Conservation (phyloP, 2,329 filamentous ascomycete species). For the Drechslera avenae region DNA sequence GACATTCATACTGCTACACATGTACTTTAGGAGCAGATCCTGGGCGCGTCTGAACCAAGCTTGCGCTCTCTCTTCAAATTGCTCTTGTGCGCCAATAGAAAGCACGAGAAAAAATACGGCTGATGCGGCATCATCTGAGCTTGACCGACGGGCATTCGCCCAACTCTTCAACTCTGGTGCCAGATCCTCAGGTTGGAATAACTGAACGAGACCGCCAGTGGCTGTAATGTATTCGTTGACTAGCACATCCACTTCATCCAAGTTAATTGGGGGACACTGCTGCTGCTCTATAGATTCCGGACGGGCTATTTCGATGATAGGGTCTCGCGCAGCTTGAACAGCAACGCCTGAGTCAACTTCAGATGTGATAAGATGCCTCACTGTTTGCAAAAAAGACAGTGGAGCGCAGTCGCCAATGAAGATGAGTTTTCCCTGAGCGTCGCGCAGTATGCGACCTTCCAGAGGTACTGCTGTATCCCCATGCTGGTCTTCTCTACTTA, state of each 20-base stretch:
- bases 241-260: slow-evolving; percentile 50
- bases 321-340: slow-evolving; percentile 34
- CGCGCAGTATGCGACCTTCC: slow-evolving; percentile 55
- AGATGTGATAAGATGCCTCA: slow-evolving; percentile 56
- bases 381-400: slow-evolving; percentile 59
- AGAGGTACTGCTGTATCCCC: slow-evolving; percentile 51
- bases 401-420: slow-evolving; percentile 61
- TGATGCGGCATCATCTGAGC: slow-evolving; percentile 50
- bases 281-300: slow-evolving; percentile 27
- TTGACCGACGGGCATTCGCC: slow-evolving; percentile 18
- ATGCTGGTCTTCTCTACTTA: slow-evolving; percentile 44
- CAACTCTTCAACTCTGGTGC: slow-evolving; percentile 34
- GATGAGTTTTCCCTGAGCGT: slow-evolving; percentile 60
- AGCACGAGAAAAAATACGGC: slow-evolving; percentile 59
- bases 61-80: slow-evolving; percentile 51
- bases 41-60: slow-evolving; percentile 55
- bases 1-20: slow-evolving; percentile 57
- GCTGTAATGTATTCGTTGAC: slow-evolving; percentile 53
- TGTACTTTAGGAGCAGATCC: slow-evolving; percentile 52
- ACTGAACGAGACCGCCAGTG: slow-evolving; percentile 55
- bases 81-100: slow-evolving; percentile 56
- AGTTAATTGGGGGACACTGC: slow-evolving; percentile 29
- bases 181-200: slow-evolving; percentile 52
- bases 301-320: slow-evolving; percentile 40
- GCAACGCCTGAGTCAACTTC: slow-evolving; percentile 33